Base-by-base conservation (phyloP, 2,329 filamentous ascomycete genomes). In the Colletotrichum liaoningense region DNA sequence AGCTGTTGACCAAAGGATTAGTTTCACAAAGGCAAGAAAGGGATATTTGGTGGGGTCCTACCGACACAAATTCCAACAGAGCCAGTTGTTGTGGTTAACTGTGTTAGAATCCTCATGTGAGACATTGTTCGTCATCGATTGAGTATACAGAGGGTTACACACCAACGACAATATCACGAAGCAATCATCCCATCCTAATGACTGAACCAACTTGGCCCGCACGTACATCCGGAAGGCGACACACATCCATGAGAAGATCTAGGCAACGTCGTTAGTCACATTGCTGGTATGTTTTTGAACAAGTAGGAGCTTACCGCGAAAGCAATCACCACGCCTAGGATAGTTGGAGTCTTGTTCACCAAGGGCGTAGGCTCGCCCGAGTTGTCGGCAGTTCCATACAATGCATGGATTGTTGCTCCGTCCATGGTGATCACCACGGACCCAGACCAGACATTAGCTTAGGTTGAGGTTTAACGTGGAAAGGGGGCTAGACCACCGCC, bases 151-250 rank as follows among this genome's bases (percentile, higher is more conserved):
- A 22, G 30, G 22, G 42, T 16, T 14, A 69, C 78, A 52, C 76
- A 83, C 79, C 73, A 80, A 70, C 65, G 80, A 81, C 24, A 82
- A 60, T 1, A 81, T 66, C 22, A 84, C 79, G 54, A 83, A 82
- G 1, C 82, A 30, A 72, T 84, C 82, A 62, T 84, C 82, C 79
- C 77, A 82, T 22, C 82, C 81, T 5, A 81, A 66, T 24, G 78
- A 78, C 33, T 72, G 75, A 35, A 81, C 70, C 35, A 77, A 74
- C 24, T 63, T 56, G 28, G 77, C 74, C 16, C 81, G 78, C 7
- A 79, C 77, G 26, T 79, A 79, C 24, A 81, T 62, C 24, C 80
- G 75, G 63, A 80, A 68, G 12, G 67, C 72, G 55, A 81, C 79
- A 59, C 77, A 81, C 52, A 80, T 54, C 78, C 79, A 81, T 4